Evolutionary conservation across 495 filamentous ascomycete species (phyloP).

Genomic region (Aspergillus homomorphus): DNA sequence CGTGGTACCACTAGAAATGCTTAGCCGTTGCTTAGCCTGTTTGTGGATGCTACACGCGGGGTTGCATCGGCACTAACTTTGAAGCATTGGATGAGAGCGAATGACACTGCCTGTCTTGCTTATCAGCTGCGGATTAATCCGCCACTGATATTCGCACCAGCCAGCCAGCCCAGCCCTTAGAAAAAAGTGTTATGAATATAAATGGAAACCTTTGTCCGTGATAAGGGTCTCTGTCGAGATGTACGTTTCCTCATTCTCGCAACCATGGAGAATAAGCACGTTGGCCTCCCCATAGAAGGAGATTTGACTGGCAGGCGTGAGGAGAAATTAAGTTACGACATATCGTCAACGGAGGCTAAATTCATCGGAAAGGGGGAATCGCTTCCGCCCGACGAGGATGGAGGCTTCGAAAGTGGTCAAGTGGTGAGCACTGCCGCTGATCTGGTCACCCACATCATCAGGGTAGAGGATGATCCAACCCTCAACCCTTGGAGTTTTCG

Average conservation of each 20-base stretch:
- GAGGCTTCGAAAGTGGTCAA: neutral
- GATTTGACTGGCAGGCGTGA: neutral
- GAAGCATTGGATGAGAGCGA: neutral
- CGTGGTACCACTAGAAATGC: neutral
- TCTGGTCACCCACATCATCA: constrained; percentile 4
- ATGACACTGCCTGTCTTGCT: neutral
- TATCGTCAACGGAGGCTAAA: neutral
- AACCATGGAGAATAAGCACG: neutral
- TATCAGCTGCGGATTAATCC: neutral
- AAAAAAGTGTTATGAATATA: too few relatives aligned
- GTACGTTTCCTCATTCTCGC: neutral
- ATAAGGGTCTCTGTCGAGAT: neutral
- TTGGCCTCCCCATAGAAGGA: neutral
- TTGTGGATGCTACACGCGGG: neutral
- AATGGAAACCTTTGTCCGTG: neutral
- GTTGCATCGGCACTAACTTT: neutral
- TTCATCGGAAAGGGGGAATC: neutral
- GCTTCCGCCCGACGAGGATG: neutral
- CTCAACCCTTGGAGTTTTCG: constrained; percentile 6
- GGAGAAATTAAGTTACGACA: neutral
- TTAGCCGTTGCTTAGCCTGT: too few relatives aligned
- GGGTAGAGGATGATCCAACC: neutral
- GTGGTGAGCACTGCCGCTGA: constrained; percentile 1
- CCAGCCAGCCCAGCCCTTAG: too few relatives aligned
- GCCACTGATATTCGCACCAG: neutral